Evolutionary conservation across 2,329 filamentous ascomycete species (phyloP), one percentile per base, ranked within the genome.

Genomic region (Tolypocladium tropicale): DNA sequence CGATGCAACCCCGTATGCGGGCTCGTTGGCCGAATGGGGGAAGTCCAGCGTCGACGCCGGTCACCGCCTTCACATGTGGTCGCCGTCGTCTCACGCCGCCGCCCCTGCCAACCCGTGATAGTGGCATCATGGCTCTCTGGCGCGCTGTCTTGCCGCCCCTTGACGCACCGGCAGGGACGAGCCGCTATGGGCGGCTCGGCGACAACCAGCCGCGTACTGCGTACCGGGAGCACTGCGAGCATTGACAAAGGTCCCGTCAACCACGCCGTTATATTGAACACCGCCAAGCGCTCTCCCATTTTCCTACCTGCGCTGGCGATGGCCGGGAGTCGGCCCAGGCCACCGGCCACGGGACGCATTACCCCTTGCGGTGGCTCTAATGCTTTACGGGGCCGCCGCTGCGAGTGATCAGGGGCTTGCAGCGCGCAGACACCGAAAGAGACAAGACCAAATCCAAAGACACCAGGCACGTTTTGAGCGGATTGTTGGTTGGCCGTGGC

Each of bases 321-420:
- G 11, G 28, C n/a, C 18, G 28, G 25, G 16, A 30, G 25, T n/a
- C 43, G 2, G 7, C n/a, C 43, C 23, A 10, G 23, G 41, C 12
- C 23, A 10, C 14, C 5, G 14, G 25, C 21, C 23, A 46, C 41
- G 2, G 6, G 4, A 14, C 46, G 21, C 4, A n/a, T n/a, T 49
- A 28, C 25, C 46, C 46, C 28, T 16, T 49, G 28, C 9, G 28
- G 46, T 49, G 6, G 28, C 28, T 32, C 46, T 32, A 30, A 34
- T 41, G 23, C 34, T 25, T 12, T 21, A 10, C 12, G 14, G 34
- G 23, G 46, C 23, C 32, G 16, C 21, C 34, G 46, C 50, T 49
- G 55, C 43, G 28, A 43, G 32, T 43, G 43, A 53, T 53, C 43
- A 53, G 52, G 55, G 52, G 55, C 55, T 56, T 56, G 55, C 55